Evolutionary conservation across 2,329 filamentous ascomycete species (phyloP), one percentile per base, ranked within the genome.

Genomic region (Zymoseptoria ardabiliae): DNA sequence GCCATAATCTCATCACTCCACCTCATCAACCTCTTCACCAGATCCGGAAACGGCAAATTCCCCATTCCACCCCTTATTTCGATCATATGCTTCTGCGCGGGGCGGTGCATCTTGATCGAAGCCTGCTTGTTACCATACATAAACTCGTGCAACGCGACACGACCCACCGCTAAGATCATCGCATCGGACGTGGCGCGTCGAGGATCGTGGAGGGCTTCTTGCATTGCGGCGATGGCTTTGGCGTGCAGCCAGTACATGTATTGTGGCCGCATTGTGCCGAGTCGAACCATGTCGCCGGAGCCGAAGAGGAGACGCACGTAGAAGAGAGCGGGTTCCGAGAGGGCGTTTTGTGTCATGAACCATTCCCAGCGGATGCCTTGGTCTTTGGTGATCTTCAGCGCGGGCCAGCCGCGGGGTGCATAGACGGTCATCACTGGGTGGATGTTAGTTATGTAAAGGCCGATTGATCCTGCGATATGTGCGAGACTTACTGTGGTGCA

Each of bases 11-110:
- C 58, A 56, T 72, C 70, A 6, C 67, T 60, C 69, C 67, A 71
- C 20, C 70, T 63, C 71, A 73, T 73, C 19, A 71, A 59, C 21
- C 70, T 62, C 60, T 71, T 72, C 25, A 72, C 68, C 22, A 73
- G 61, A 23, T 67, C 65, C 13, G 71, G 70, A 28, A 72, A 68
- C 7, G 67, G 61, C 19, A 73, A 53, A 10, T 60, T 63, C 22
- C 58, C 54, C 66, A 72, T 70, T 11, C 71, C 70, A 23, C 70
- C 71, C 19, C 71, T 65, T 62, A 72, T 66, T 21, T 65, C 65
- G 2, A 73, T 69, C 71, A 72, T 72, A 3, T 68, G 66, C 51
- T 64, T 58, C 59, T 73, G 71, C 10, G 71, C 70, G 3, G 70
- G 71, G 7, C 71, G 66, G 58, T 73, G 71, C 9, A 72, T 65